Percentiles rank a stretch among this genome's conserved stretches.
Conservation (phyloP, 495 filamentous ascomycete genomes). For the Talaromyces proteolyticus region DNA sequence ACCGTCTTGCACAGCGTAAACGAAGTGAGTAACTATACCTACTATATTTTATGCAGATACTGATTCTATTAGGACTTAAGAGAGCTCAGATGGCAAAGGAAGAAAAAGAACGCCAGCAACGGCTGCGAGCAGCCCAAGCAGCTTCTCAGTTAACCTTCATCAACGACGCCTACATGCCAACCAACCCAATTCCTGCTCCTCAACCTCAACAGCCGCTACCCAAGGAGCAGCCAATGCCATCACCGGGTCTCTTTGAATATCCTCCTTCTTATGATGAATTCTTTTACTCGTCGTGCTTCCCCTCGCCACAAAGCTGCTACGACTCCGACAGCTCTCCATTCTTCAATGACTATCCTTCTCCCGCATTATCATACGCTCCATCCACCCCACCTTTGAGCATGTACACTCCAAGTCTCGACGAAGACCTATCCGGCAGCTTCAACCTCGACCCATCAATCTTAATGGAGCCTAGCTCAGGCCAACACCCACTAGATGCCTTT, state of each 20-base stretch:
- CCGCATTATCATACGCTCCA: conserved; percentile 6
- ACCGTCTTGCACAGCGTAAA: conserved; percentile 7
- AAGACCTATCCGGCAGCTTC: conserved; percentile 2
- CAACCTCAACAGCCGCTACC: neutral
- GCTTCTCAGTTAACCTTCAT: conserved; percentile 5
- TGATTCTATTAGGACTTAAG: conserved; percentile 5
- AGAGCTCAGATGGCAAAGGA: conserved; percentile 6
- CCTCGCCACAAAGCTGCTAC: neutral
- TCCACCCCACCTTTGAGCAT: conserved; percentile 4
- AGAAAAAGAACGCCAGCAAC: conserved; percentile 6
- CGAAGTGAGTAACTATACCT: neutral
- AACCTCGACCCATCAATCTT: neutral
- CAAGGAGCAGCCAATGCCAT: neutral
- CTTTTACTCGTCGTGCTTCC: conserved; percentile 1
- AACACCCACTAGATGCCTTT: conserved; percentile 2
- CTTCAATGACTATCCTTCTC: neutral
- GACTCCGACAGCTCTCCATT: neutral
- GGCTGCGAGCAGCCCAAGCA: conserved; percentile 7
- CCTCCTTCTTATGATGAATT: conserved; percentile 1
- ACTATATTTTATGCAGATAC: too few relatives aligned
- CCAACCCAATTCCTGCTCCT: neutral
- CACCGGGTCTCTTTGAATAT: neutral
- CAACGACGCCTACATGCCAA: neutral
- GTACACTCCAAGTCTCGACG: conserved; percentile 5
- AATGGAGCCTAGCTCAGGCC: neutral